phyloP scores from a whole-genome alignment of 495 filamentous ascomycete species.

The Penicillium silybi region DNA sequence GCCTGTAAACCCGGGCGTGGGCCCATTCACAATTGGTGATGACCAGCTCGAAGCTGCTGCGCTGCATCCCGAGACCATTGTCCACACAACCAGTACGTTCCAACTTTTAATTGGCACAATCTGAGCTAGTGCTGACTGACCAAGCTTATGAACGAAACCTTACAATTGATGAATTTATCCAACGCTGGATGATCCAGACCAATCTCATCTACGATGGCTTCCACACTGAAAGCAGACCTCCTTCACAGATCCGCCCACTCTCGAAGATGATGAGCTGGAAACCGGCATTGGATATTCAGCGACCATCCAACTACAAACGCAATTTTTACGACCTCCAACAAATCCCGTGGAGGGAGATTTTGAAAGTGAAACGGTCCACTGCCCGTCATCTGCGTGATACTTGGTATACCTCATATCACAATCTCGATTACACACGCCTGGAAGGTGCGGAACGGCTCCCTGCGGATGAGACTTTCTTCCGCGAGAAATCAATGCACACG shows the following conservation, averaged over 20 bases:
- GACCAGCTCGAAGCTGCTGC: conserved; percentile 10
- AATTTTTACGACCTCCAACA: conserved; percentile 72
- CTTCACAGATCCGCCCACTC: conserved; percentile 21
- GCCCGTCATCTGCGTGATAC: conserved; percentile 56
- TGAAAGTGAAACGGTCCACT: conserved; percentile 57
- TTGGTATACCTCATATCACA: conserved; percentile 45
- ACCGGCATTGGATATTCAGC: conserved; percentile 39
- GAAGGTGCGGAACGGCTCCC: conserved; percentile 25
- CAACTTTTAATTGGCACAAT: neutral
- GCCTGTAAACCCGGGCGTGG: neutral
- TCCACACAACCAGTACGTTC: conserved; percentile 37
- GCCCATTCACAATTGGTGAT: neutral
- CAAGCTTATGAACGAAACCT: conserved; percentile 43
- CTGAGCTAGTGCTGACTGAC: conserved; percentile 5
- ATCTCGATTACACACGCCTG: conserved; percentile 31
- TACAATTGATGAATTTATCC: conserved; percentile 43
- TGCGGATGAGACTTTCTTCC: conserved; percentile 51
- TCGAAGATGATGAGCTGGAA: conserved; percentile 32
- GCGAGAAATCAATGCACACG: conserved; percentile 68
- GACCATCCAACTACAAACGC: conserved; percentile 45
- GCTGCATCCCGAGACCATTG: conserved; percentile 27
- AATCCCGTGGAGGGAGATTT: conserved; percentile 62
- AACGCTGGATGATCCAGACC: conserved; percentile 36
- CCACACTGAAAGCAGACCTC: conserved; percentile 19
- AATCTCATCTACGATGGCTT: conserved; percentile 12